phyloP scores from a whole-genome alignment of 176 grass and related monocot genomes.

The Raddia distichophylla region DNA sequence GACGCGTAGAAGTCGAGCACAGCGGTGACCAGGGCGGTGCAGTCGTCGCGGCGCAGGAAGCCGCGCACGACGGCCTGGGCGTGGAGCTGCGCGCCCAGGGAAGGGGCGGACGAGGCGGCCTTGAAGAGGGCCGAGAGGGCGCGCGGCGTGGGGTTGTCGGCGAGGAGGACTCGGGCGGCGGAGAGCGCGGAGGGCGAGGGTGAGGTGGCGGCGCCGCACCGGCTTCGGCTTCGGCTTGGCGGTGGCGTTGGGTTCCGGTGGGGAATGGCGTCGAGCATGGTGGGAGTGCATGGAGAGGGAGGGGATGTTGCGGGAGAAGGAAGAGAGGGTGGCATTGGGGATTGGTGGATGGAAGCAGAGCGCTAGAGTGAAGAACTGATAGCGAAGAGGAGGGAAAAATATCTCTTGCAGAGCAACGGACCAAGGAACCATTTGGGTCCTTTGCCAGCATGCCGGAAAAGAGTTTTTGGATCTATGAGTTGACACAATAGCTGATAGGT shows the following conservation, averaged over 20 bases:
- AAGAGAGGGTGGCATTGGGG: constrained; percentile 9
- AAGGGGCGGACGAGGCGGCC: background rate
- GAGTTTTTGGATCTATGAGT: too few relatives aligned
- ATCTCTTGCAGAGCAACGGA: too few relatives aligned
- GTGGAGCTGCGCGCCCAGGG: constrained; percentile 34
- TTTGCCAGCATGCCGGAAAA: too few relatives aligned
- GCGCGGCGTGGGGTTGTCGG: constrained; percentile 7
- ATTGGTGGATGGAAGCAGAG: background rate
- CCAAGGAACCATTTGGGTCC: too few relatives aligned
- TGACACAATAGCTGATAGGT: too few relatives aligned
- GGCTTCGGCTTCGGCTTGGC: background rate
- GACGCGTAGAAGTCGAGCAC: constrained; percentile 26
- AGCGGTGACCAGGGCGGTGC: constrained; percentile 3
- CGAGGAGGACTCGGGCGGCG: constrained; percentile 10
- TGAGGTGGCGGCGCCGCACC: background rate
- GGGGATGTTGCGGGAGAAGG: background rate
- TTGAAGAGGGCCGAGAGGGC: constrained; percentile 31
- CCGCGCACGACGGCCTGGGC: constrained; percentile 27
- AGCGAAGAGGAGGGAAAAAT: too few relatives aligned
- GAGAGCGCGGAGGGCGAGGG: background rate
- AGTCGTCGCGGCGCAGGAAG: constrained; percentile 6
- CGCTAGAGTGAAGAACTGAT: too few relatives aligned
- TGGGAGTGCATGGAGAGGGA: background rate
- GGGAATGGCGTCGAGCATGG: background rate
- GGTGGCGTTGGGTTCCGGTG: background rate